Conservation (phyloP, 352 stramenopile genomes). For the Pythium scleroteichum region DNA sequence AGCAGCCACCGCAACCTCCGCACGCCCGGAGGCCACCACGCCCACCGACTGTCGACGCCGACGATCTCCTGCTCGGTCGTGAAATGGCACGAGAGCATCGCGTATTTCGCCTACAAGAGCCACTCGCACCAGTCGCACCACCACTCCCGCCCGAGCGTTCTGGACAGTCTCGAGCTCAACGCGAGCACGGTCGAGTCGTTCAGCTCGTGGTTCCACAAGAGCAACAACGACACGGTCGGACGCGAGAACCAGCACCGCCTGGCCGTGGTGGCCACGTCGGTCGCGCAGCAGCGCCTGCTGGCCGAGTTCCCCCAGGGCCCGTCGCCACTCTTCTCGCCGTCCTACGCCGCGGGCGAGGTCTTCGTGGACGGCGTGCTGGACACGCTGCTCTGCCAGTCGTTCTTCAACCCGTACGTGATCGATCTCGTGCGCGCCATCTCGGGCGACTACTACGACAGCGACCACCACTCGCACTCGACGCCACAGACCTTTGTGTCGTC, state of each 20-base stretch:
- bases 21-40: neutral
- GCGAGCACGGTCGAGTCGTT: constrained; percentile 4
- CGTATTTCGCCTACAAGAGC: constrained; percentile 60
- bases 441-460: constrained; percentile 42
- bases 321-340: constrained; percentile 40
- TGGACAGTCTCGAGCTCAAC: constrained; percentile 23
- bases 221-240: constrained; percentile 19
- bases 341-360: constrained; percentile 56
- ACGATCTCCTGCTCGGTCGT: constrained; percentile 48
- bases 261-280: constrained; percentile 1
- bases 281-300: constrained; percentile 20
- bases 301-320: constrained; percentile 31
- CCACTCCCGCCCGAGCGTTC: neutral
- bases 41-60: constrained; percentile 7
- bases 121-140: constrained; percentile 20
- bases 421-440: constrained; percentile 54
- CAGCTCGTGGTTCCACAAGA: constrained; percentile 19
- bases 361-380: constrained; percentile 65
- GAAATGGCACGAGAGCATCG: constrained; percentile 52
- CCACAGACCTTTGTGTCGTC: constrained; percentile 33
- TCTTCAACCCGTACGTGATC: constrained; percentile 74
- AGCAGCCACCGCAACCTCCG: constrained; percentile 3
- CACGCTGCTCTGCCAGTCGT: constrained; percentile 67
- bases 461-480: constrained; percentile 35
- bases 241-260: constrained; percentile 7